Evolutionary conservation across 2,329 filamentous ascomycete species (phyloP).

Genomic region (Penicillium fuscoglaucum): DNA sequence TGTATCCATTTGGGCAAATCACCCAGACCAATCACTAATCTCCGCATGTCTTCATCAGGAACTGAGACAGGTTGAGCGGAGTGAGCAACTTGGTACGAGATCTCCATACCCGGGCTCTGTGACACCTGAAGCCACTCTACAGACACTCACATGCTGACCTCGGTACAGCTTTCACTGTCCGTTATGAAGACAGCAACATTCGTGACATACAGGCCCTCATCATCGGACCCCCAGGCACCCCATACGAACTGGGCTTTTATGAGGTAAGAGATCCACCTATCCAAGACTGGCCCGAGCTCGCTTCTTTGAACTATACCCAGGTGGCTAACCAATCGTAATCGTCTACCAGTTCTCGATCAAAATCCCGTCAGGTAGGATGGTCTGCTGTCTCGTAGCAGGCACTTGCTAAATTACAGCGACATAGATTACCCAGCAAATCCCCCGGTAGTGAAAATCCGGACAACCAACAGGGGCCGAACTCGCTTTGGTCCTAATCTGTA

Average conservation of each 20-base stretch:
- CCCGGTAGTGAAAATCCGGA: conserved; percentile 65
- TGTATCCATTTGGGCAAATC: neutral
- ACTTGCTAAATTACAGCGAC: conserved; percentile 1
- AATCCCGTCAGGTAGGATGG: conserved; percentile 66
- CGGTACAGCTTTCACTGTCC: conserved; percentile 73
- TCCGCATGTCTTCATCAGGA: conserved; percentile 10
- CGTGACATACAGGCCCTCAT: conserved; percentile 84
- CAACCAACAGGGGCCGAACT: conserved; percentile 83
- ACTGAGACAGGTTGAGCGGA: conserved; percentile 13
- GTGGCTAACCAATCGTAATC: neutral
- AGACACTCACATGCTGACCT: conserved; percentile 17
- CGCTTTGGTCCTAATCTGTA: conserved; percentile 99
- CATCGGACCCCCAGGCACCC: conserved; percentile 88
- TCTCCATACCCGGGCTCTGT: neutral
- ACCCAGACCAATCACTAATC: neutral
- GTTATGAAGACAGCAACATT: conserved; percentile 83
- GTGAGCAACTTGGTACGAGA: conserved; percentile 15
- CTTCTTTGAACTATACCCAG: neutral
- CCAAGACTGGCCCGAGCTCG: neutral
- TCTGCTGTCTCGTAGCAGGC: neutral
- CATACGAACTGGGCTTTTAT: conserved; percentile 97
- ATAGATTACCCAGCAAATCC: conserved; percentile 76
- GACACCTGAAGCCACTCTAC: neutral
- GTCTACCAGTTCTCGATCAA: conserved; percentile 68
- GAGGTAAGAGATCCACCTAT: conserved; percentile 62